Conservation (phyloP, 805 yeast species). For the Starmerella sirachaensis region DNA sequence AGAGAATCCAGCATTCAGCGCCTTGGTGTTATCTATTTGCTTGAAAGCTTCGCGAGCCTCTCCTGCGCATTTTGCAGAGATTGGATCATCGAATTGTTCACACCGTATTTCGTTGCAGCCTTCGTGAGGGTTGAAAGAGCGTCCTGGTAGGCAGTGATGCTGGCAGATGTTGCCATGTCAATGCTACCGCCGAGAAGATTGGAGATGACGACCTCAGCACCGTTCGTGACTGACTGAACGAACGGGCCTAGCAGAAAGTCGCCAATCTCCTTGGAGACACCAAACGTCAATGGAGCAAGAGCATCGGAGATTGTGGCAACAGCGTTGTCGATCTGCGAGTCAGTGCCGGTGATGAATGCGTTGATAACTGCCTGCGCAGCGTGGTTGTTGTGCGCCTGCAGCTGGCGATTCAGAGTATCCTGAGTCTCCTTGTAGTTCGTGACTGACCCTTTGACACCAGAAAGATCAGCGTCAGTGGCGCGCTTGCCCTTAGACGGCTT, state of each 20-base stretch:
- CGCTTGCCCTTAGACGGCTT: constrained; percentile 7
- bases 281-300: constrained; percentile 14
- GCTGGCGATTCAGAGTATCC: constrained; percentile 21
- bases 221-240: constrained; percentile 26
- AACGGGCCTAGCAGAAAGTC: constrained; percentile 24
- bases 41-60: not conserved
- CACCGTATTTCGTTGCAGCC: constrained; percentile 19
- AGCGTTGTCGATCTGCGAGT: constrained; percentile 28
- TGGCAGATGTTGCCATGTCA: constrained; percentile 22
- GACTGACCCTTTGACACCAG: constrained; percentile 20
- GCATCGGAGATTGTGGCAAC: constrained; percentile 19
- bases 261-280: constrained; percentile 17
- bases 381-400: constrained; percentile 20
- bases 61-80: constrained; percentile 2
- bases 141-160: constrained; percentile 16
- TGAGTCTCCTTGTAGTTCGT: constrained; percentile 19
- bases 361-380: constrained; percentile 22
- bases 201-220: constrained; percentile 25
- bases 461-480: constrained; percentile 12
- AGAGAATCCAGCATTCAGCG: no score
- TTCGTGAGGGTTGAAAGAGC: constrained; percentile 18
- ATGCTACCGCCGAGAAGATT: constrained; percentile 21
- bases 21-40: not conserved
- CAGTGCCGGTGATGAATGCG: constrained; percentile 27
- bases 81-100: not conserved